phyloP scores from a whole-genome alignment of 75 land plant species.

The Cunninghamia lanceolata region DNA sequence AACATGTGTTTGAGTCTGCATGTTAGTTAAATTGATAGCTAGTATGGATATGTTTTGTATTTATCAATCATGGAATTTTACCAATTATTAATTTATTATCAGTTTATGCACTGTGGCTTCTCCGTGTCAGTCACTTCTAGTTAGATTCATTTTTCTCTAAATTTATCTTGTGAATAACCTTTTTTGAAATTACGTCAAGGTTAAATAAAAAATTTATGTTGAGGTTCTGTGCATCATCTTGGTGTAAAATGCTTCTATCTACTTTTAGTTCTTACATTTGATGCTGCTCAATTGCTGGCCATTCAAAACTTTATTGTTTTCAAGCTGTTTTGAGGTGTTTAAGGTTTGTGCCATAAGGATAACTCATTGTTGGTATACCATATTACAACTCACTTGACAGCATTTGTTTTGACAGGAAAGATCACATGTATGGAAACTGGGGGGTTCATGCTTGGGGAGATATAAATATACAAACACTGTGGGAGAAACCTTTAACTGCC shows the following conservation, averaged over 20 bases:
- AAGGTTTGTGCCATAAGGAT: background rate
- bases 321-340: background rate
- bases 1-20: too few relatives aligned
- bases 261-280: background rate
- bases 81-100: too few relatives aligned
- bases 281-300: background rate
- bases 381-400: background rate
- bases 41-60: too few relatives aligned
- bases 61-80: too few relatives aligned
- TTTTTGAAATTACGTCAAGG: background rate
- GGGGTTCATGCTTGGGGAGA: conserved; percentile 51
- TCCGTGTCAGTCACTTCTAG: too few relatives aligned
- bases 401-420: conserved; percentile 16
- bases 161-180: too few relatives aligned
- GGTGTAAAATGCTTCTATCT: background rate
- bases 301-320: background rate
- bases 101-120: too few relatives aligned
- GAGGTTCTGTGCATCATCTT: background rate
- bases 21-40: too few relatives aligned
- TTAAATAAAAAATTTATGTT: background rate
- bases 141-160: too few relatives aligned
- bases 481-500: conserved; percentile 31
- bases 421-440: conserved; percentile 39
- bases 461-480: conserved; percentile 16
- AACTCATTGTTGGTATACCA: background rate